phyloP scores from a whole-genome alignment of 75 land plant genomes.

The Ceratopteris richardii region DNA sequence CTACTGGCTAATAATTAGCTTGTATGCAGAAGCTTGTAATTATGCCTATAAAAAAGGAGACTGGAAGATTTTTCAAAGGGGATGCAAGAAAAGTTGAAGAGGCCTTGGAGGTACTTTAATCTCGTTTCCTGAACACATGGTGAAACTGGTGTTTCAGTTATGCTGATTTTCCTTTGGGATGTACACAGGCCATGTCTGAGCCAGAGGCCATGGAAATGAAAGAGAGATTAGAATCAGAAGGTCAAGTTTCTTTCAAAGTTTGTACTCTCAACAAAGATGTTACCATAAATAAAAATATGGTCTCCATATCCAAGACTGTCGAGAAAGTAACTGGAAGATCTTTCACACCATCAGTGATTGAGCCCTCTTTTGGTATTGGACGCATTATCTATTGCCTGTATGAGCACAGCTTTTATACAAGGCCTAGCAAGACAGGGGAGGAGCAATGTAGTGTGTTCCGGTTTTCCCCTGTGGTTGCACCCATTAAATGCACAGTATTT shows the following conservation, averaged over 20 bases:
- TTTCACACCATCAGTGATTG: slow-evolving; percentile 95
- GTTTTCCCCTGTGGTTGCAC: slow-evolving; percentile 88
- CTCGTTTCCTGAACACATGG: slow-evolving; percentile 3
- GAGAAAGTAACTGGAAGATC: slow-evolving; percentile 64
- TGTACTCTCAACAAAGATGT: slow-evolving; percentile 74
- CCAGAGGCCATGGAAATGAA: slow-evolving; percentile 85
- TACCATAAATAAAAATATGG: slow-evolving; percentile 69
- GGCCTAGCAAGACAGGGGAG: slow-evolving; percentile 68
- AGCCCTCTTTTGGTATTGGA: slow-evolving; percentile 98
- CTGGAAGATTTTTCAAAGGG: slow-evolving; percentile 75
- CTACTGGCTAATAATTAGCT: too few relatives aligned
- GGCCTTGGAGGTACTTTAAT: slow-evolving; percentile 76
- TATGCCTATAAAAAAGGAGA: slow-evolving; percentile 67
- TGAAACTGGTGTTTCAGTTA: too few relatives aligned
- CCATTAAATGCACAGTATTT: slow-evolving; percentile 92
- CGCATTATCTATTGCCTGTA: slow-evolving; percentile 91
- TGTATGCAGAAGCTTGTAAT: slow-evolving; percentile 62
- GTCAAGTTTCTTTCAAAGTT: slow-evolving; percentile 63
- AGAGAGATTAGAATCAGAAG: slow-evolving; percentile 55
- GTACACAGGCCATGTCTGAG: slow-evolving; percentile 66
- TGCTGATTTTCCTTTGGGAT: background rate
- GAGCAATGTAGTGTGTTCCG: slow-evolving; percentile 76
- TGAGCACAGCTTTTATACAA: slow-evolving; percentile 83
- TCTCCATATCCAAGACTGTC: slow-evolving; percentile 62
- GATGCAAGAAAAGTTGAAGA: slow-evolving; percentile 66